Conservation (phyloP, 108 stramenopile species). For the Thalassiosira profunda region DNA sequence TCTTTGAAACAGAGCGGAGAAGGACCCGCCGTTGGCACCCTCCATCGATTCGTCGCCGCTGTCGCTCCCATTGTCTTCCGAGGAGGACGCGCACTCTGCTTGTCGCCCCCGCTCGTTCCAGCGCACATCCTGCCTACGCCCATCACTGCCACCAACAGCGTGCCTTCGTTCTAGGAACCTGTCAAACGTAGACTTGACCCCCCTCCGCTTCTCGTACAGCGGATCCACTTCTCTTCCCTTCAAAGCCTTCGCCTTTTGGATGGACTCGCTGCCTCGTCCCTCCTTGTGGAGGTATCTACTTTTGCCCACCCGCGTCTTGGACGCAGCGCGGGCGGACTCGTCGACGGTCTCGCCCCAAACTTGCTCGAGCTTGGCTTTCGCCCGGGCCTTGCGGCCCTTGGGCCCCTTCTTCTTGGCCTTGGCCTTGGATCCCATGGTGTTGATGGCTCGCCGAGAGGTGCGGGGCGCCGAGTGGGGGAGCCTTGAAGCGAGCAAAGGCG, state of each 20-base stretch:
- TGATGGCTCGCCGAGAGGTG: neutral
- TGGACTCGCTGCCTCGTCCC: neutral
- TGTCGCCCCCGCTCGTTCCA: no score
- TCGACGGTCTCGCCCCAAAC: slow-evolving; percentile 83
- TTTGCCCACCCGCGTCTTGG: slow-evolving; percentile 48
- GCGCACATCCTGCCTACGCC: no score
- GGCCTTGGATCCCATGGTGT: slow-evolving; percentile 11
- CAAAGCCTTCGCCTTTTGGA: neutral
- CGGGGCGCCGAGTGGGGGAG: no score
- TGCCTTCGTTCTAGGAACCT: neutral
- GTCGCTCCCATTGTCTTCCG: slow-evolving; percentile 19
- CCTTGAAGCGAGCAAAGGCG: neutral
- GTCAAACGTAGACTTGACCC: neutral
- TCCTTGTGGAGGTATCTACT: slow-evolving; percentile 39
- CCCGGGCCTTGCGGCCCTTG: slow-evolving; percentile 88
- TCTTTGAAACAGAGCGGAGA: slow-evolving; percentile 17
- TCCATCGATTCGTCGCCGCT: neutral
- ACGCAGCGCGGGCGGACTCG: slow-evolving; percentile 44
- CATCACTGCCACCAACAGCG: neutral
- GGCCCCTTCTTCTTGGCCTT: slow-evolving; percentile 71
- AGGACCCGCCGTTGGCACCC: slow-evolving; percentile 11
- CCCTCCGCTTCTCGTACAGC: neutral
- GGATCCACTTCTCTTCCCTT: neutral
- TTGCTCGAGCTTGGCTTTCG: slow-evolving; percentile 84
- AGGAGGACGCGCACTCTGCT: no score